Conservation (phyloP, 148 eudicot genomes). For the Vaccinium vitisidaea region DNA sequence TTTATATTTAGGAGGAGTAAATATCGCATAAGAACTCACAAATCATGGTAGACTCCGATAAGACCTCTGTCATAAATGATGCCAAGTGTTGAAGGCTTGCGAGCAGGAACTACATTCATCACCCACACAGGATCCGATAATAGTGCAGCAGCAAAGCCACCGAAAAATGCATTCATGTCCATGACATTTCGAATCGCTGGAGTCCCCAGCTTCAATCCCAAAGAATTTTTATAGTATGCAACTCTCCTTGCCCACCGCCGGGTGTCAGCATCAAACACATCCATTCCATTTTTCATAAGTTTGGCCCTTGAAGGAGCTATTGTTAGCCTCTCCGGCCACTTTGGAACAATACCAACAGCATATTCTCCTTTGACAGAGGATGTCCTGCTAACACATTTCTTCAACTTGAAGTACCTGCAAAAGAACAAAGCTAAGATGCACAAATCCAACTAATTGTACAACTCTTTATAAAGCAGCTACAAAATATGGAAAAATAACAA, state of each 20-base stretch:
- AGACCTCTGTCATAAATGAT: slow-evolving; percentile 91
- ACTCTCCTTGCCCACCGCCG: slow-evolving; percentile 80
- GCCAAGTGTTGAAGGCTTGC: slow-evolving; percentile 71
- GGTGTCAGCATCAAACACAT: slow-evolving; percentile 82
- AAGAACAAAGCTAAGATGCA: slow-evolving; percentile 16
- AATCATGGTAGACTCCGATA: slow-evolving; percentile 90
- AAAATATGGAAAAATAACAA: neutral
- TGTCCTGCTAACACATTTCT: slow-evolving; percentile 82
- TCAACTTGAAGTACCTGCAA: slow-evolving; percentile 80
- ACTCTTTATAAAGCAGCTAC: neutral
- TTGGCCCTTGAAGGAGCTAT: slow-evolving; percentile 73
- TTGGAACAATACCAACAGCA: slow-evolving; percentile 75
- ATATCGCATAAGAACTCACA: slow-evolving; percentile 51
- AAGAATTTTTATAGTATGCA: slow-evolving; percentile 67
- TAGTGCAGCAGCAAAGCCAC: slow-evolving; percentile 95
- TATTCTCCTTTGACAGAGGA: slow-evolving; percentile 60
- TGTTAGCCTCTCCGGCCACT: slow-evolving; percentile 90
- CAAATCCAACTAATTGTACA: neutral
- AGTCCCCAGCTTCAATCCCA: slow-evolving; percentile 74
- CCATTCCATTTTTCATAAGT: slow-evolving; percentile 66
- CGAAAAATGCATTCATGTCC: slow-evolving; percentile 98
- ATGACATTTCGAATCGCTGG: slow-evolving; percentile 80
- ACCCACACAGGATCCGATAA: slow-evolving; percentile 92
- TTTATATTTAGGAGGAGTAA: neutral
- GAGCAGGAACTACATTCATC: slow-evolving; percentile 93